Percentiles rank a stretch among this genome's conserved stretches.
Conservation (phyloP, 345 rosid species). For the Camelina laxa region DNA sequence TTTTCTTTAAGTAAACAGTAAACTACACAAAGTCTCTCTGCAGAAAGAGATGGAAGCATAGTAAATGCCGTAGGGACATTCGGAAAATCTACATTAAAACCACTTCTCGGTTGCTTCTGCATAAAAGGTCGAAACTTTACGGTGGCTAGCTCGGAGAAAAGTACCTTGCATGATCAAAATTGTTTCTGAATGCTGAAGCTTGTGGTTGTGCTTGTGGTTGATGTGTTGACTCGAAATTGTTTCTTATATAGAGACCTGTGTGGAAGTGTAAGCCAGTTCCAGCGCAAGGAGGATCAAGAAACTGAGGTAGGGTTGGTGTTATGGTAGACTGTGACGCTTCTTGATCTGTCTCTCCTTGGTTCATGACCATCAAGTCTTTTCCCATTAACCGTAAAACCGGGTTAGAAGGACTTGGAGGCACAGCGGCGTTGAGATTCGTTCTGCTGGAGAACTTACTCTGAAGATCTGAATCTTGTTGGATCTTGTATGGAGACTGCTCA, state of each 20-base stretch:
- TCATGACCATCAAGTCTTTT: conserved; percentile 91
- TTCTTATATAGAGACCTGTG: conserved; percentile 38
- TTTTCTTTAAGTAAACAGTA: conserved; percentile 32
- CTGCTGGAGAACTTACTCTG: conserved; percentile 34
- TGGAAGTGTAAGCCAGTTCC: conserved; percentile 37
- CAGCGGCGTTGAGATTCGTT: conserved; percentile 44
- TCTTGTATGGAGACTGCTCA: conserved; percentile 43
- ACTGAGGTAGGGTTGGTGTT: conserved; percentile 41
- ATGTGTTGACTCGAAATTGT: conserved; percentile 29
- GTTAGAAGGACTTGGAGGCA: conserved; percentile 77
- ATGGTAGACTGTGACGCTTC: conserved; percentile 45
- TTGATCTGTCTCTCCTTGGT: conserved; percentile 65
- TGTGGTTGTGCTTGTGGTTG: conserved; percentile 21
- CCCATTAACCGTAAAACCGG: conserved; percentile 96
- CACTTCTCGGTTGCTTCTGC: conserved; percentile 35
- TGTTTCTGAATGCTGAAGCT: conserved; percentile 39
- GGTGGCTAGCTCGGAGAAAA: conserved; percentile 41
- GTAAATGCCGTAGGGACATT: conserved; percentile 19
- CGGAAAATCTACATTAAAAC: conserved; percentile 16
- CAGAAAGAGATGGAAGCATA: conserved; percentile 32
- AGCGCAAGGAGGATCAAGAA: conserved; percentile 39
- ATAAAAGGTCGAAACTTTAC: conserved; percentile 24
- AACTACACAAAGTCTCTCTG: conserved; percentile 44
- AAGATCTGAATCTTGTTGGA: conserved; percentile 39
- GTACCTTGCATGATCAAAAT: conserved; percentile 44